Evolutionary conservation across 257 asterid species (phyloP).

Genomic region (Ilex aquifolium): DNA sequence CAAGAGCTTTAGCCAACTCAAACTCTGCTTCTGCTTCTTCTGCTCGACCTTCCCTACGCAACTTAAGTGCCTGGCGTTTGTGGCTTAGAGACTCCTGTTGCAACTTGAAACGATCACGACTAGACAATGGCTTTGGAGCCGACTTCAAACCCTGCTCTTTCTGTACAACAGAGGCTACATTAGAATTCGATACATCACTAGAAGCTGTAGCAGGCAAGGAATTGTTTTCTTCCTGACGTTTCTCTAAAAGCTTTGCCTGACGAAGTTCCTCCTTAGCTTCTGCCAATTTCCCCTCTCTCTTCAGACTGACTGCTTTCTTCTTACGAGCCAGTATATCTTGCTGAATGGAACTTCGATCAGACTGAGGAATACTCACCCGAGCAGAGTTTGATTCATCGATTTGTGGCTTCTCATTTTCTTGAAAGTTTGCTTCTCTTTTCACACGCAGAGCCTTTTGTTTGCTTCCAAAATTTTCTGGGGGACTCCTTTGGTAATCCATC

Average conservation of each 20-base stretch:
- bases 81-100: slow-evolving; percentile 82
- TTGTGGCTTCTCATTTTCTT: slow-evolving; percentile 28
- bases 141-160: slow-evolving; percentile 52
- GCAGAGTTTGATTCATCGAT: slow-evolving; percentile 16
- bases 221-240: slow-evolving; percentile 35
- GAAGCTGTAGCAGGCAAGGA: slow-evolving; percentile 30
- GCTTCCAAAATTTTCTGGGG: slow-evolving; percentile 19
- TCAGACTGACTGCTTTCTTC: slow-evolving; percentile 72
- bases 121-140: slow-evolving; percentile 52
- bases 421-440: slow-evolving; percentile 25
- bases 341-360: slow-evolving; percentile 28
- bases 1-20: slow-evolving; percentile 74
- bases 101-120: slow-evolving; percentile 71
- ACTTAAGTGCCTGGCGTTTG: slow-evolving; percentile 77
- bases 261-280: slow-evolving; percentile 97
- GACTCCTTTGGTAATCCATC: slow-evolving; percentile 20
- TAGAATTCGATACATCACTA: slow-evolving; percentile 26
- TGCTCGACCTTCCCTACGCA: slow-evolving; percentile 76
- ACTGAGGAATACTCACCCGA: slow-evolving; percentile 28
- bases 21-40: slow-evolving; percentile 79
- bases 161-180: slow-evolving; percentile 31
- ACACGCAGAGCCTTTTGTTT: slow-evolving; percentile 21
- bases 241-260: slow-evolving; percentile 79
- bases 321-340: slow-evolving; percentile 71
- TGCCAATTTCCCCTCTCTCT: slow-evolving; percentile 77